Evolutionary conservation across 2,329 filamentous ascomycete species (phyloP).

Genomic region (Fusarium tanahbumbuense): DNA sequence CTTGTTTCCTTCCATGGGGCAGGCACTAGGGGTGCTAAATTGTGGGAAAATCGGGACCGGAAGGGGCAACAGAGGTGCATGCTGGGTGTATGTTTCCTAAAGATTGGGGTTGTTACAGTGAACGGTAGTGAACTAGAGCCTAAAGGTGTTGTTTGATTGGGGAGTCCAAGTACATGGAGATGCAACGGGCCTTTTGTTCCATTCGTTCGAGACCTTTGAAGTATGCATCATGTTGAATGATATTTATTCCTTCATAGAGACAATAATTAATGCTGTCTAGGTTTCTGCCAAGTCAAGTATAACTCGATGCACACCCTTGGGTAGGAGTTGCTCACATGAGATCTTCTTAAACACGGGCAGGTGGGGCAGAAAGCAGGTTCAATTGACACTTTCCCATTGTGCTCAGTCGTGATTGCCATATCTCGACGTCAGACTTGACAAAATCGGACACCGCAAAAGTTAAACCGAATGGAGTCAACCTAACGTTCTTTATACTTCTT

Average conservation of each 20-base stretch:
- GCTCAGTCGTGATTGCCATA: not conserved
- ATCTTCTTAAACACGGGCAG: not conserved
- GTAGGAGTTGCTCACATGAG: slow-evolving; percentile 10
- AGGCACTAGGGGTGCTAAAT: slow-evolving; percentile 2
- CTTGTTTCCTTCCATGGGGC: slow-evolving; percentile 4
- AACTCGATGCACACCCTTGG: not conserved
- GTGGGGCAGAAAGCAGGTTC: slow-evolving; percentile 3
- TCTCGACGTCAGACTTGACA: not conserved
- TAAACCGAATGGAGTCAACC: not conserved
- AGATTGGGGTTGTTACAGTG: slow-evolving; percentile 21
- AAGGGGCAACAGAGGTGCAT: slow-evolving; percentile 11
- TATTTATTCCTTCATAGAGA: not conserved
- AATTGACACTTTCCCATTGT: not conserved
- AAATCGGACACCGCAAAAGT: not conserved
- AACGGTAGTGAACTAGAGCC: not conserved
- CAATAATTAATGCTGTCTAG: not conserved
- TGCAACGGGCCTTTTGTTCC: not conserved
- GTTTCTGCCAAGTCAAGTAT: not conserved
- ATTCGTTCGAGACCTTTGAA: not conserved
- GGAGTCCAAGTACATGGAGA: not conserved
- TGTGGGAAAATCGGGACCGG: slow-evolving; percentile 45
- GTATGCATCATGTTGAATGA: not conserved
- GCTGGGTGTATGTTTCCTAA: slow-evolving; percentile 21
- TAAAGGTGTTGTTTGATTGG: not conserved
- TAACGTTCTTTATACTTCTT: no score